Conservation (phyloP, 805 yeast species). For the Nakazawaea ambrosiae region DNA sequence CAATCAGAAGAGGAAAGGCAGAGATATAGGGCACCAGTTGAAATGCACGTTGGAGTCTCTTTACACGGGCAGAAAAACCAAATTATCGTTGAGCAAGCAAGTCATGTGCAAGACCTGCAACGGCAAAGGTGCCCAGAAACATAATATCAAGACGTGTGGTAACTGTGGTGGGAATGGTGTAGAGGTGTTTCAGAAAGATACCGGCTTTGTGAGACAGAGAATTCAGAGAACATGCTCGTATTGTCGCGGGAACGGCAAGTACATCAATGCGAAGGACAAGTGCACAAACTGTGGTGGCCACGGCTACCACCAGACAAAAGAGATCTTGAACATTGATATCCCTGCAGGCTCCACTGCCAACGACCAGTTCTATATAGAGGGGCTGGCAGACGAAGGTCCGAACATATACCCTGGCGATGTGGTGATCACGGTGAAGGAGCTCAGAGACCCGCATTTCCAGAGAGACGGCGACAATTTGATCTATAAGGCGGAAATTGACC, state of each 20-base stretch:
- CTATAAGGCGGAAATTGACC: conserved; percentile 37
- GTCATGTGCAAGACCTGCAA: conserved; percentile 42
- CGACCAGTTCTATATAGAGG: conserved; percentile 43
- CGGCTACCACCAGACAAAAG: conserved; percentile 40
- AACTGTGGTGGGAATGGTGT: conserved; percentile 38
- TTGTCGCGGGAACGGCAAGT: conserved; percentile 36
- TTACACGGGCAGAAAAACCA: conserved; percentile 49
- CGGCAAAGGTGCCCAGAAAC: conserved; percentile 41
- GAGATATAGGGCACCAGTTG: conserved; percentile 50
- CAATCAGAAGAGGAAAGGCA: conserved; percentile 30
- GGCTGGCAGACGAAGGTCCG: conserved; percentile 61
- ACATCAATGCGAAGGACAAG: conserved; percentile 22
- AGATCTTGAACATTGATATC: conserved; percentile 44
- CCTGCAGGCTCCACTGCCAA: conserved; percentile 51
- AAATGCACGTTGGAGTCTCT: conserved; percentile 48
- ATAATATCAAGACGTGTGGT: conserved; percentile 21
- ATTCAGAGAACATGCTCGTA: conserved; percentile 36
- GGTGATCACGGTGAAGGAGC: conserved; percentile 40
- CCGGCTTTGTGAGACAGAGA: conserved; percentile 38
- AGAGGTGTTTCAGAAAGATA: conserved; percentile 29
- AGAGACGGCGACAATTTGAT: conserved; percentile 39
- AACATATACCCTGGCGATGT: conserved; percentile 60
- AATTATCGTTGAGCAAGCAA: conserved; percentile 46
- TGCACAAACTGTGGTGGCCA: conserved; percentile 38
- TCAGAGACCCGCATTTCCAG: conserved; percentile 25